A percentile compares a stretch with the other conserved stretches of the same genome.
These are phyloP conservation scores for Microthyrium microscopicum DNA, from an alignment of 2,329 filamentous ascomycete genomes.

Conservation along the genomic window DNA sequence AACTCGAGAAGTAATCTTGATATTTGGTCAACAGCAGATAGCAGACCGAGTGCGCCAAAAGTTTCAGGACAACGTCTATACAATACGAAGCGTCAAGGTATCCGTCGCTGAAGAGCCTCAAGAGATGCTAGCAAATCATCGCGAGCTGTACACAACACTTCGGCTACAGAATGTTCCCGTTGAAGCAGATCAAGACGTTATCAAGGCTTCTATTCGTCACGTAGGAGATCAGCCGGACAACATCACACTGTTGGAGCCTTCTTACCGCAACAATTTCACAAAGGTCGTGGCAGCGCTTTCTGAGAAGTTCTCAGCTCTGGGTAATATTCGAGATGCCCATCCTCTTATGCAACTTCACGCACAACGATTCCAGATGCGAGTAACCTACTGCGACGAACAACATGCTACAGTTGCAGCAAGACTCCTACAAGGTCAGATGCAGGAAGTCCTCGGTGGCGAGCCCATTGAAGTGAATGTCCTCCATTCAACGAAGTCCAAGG, in stretches of 20 bases:
- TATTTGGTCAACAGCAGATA: constrained; percentile 12
- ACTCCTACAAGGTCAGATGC: not conserved
- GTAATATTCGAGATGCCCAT: not conserved
- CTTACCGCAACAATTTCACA: not conserved
- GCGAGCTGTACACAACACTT: not conserved
- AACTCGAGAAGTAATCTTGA: constrained; percentile 12
- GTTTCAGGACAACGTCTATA: constrained; percentile 12
- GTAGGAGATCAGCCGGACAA: not conserved
- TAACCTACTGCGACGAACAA: not conserved
- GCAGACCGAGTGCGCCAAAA: constrained; percentile 11
- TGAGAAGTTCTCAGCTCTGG: not conserved
- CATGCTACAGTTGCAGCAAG: constrained; percentile 1
- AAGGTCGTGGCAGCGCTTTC: not conserved
- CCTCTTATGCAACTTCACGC: not conserved
- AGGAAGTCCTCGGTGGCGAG: not conserved
- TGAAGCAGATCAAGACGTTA: not conserved
- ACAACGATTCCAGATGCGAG: constrained; percentile 1
- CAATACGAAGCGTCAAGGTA: not conserved
- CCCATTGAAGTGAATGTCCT: not conserved
- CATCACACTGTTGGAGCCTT: constrained; percentile 1
- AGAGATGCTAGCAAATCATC: not conserved
- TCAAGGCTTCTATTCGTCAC: not conserved
- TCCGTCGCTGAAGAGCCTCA: not conserved
- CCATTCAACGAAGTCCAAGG: constrained; percentile 1
- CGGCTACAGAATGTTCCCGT: constrained; percentile 1